These are phyloP conservation scores for Stylonectria norvegica DNA, from an alignment of 2,329 filamentous ascomycete species.

Conservation along the genomic window DNA sequence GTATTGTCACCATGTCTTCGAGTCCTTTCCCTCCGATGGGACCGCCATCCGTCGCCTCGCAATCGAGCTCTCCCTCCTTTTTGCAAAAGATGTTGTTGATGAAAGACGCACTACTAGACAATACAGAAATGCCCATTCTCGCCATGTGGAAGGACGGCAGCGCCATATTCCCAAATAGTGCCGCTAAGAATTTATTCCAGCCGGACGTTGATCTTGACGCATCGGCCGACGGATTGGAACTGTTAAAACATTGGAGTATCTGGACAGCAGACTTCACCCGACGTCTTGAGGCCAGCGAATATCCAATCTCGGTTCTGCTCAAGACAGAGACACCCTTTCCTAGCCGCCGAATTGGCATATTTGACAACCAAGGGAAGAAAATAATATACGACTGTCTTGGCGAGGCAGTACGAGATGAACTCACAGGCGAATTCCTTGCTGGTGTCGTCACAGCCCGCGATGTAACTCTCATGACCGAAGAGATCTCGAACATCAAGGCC, in stretches of 20 bases:
- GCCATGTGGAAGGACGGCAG: slow-evolving; percentile 80
- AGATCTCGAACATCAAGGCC: slow-evolving; percentile 66
- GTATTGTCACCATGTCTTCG: slow-evolving; percentile 49
- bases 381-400: slow-evolving; percentile 64
- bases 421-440: slow-evolving; percentile 68
- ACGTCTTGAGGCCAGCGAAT: slow-evolving; percentile 55
- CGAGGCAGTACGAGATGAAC: slow-evolving; percentile 63
- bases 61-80: slow-evolving; percentile 59
- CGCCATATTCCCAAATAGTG: slow-evolving; percentile 69
- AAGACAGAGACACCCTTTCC: slow-evolving; percentile 58
- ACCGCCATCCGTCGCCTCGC: slow-evolving; percentile 54
- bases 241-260: slow-evolving; percentile 57
- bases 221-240: slow-evolving; percentile 48
- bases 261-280: slow-evolving; percentile 66
- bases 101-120: slow-evolving; percentile 75
- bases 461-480: slow-evolving; percentile 65
- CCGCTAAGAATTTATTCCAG: slow-evolving; percentile 52
- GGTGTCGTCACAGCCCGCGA: slow-evolving; percentile 71
- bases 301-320: slow-evolving; percentile 64
- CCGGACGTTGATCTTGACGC: slow-evolving; percentile 39
- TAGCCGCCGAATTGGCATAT: slow-evolving; percentile 60
- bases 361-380: slow-evolving; percentile 49
- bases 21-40: slow-evolving; percentile 65
- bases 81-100: slow-evolving; percentile 71
- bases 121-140: slow-evolving; percentile 69